These are phyloP conservation scores for Conticribra weissflogii DNA, from an alignment of 108 stramenopile species.

Conservation along the genomic window DNA sequence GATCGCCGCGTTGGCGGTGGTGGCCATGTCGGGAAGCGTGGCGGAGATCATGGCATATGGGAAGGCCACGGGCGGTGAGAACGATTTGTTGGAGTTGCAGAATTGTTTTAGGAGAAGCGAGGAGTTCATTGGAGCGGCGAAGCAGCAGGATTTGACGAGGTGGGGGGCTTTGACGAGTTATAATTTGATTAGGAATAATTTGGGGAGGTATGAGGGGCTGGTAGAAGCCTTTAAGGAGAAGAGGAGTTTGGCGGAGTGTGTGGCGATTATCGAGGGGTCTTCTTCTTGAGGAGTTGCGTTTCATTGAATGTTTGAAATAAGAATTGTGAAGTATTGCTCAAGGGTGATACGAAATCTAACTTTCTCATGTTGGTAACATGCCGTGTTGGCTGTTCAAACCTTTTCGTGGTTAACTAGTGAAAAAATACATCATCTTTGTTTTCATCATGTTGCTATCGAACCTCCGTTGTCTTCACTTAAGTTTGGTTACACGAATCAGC, in stretches of 20 bases:
- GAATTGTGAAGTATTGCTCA: too few relatives aligned
- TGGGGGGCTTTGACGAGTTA: slow-evolving; percentile 84
- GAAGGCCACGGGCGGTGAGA: slow-evolving; percentile 67
- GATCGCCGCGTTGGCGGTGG: slow-evolving; percentile 70
- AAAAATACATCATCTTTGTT: too few relatives aligned
- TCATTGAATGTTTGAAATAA: not conserved
- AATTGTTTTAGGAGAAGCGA: slow-evolving; percentile 62
- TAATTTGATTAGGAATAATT: slow-evolving; percentile 60
- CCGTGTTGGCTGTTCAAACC: too few relatives aligned
- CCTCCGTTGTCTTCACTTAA: too few relatives aligned
- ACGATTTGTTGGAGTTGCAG: slow-evolving; percentile 79
- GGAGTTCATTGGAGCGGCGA: slow-evolving; percentile 84
- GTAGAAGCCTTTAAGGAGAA: slow-evolving; percentile 66
- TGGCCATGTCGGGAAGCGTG: slow-evolving; percentile 81
- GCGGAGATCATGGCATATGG: slow-evolving; percentile 78
- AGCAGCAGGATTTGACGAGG: slow-evolving; percentile 87
- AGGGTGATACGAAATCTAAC: too few relatives aligned
- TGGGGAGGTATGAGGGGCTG: slow-evolving; percentile 64
- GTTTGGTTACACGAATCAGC: too few relatives aligned
- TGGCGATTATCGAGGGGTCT: slow-evolving; percentile 56
- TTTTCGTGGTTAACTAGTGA: too few relatives aligned
- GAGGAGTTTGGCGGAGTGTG: slow-evolving; percentile 74
- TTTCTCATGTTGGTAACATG: too few relatives aligned
- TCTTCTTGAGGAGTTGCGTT: not conserved
- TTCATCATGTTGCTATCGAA: too few relatives aligned